These are phyloP conservation scores for Ceratobasidium sp. DNA, from an alignment of 1,284 basidiomycete species.

Conservation along the genomic window DNA sequence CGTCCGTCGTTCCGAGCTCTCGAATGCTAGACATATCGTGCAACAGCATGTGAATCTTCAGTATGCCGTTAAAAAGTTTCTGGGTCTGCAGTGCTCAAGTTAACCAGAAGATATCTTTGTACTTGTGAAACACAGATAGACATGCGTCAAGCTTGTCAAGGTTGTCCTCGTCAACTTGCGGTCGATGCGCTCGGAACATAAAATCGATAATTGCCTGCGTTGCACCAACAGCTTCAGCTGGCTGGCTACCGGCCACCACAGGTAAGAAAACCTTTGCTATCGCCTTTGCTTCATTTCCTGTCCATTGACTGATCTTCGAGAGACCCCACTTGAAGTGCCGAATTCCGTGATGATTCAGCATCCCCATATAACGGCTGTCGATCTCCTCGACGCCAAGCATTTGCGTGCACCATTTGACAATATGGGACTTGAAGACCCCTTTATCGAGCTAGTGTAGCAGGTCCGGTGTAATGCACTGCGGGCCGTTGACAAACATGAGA, in stretches of 20 bases:
- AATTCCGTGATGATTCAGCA: conserved; percentile 23
- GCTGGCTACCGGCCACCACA: neutral
- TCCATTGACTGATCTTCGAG: conserved; percentile 37
- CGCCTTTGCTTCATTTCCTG: conserved; percentile 46
- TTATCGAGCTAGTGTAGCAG: conserved; percentile 51
- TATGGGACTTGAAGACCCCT: conserved; percentile 52
- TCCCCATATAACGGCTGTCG: conserved; percentile 29
- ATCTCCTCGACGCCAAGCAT: conserved; percentile 35
- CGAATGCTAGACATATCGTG: conserved; percentile 34
- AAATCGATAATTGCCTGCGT: conserved; percentile 56
- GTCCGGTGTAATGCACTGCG: conserved; percentile 50
- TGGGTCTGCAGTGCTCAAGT: neutral
- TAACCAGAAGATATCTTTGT: conserved; percentile 45
- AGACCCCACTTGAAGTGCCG: conserved; percentile 42
- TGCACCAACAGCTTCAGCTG: neutral
- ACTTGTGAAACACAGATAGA: conserved; percentile 44
- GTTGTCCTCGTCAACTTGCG: neutral
- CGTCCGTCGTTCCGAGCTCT: conserved; percentile 34
- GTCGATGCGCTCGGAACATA: conserved; percentile 49
- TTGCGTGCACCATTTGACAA: conserved; percentile 48
- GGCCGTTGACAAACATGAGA: neutral
- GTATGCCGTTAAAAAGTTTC: conserved; percentile 21
- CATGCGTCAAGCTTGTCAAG: conserved; percentile 43
- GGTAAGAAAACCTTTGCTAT: conserved; percentile 38
- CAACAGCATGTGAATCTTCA: conserved; percentile 42